Conservation (phyloP, 768 basidiomycete genomes). For the Suillus brevipes region DNA sequence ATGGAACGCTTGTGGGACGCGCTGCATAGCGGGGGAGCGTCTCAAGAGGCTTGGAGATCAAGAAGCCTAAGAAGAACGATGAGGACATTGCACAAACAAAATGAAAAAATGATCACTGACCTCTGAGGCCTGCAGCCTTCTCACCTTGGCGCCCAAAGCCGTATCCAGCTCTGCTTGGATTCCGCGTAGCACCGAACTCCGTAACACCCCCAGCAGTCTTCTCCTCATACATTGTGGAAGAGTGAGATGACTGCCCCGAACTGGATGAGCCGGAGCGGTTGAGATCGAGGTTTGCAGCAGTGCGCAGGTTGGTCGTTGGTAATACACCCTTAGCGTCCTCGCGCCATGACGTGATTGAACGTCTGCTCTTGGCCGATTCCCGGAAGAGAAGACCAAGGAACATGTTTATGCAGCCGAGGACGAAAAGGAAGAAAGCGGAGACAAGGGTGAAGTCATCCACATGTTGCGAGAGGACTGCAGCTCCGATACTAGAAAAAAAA, state of each 20-base stretch:
- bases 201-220: conserved; percentile 19
- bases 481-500: conserved; percentile 52
- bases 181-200: conserved; percentile 24
- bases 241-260: conserved; percentile 24
- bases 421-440: conserved; percentile 88
- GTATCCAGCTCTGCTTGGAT: conserved; percentile 48
- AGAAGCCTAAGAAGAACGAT: conserved; percentile 39
- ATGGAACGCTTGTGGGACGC: conserved; percentile 31
- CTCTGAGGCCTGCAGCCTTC: conserved; percentile 65
- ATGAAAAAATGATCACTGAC: conserved; percentile 28
- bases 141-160: conserved; percentile 84
- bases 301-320: conserved; percentile 43
- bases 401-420: conserved; percentile 88
- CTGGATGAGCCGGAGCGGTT: conserved; percentile 25
- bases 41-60: conserved; percentile 64
- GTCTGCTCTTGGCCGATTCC: conserved; percentile 56
- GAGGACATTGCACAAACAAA: neutral
- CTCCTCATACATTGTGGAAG: conserved; percentile 34
- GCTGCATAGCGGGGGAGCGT: conserved; percentile 59
- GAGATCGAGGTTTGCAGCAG: conserved; percentile 18
- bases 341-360: conserved; percentile 66
- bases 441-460: conserved; percentile 90
- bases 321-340: conserved; percentile 51
- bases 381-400: conserved; percentile 75
- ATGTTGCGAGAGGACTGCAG: conserved; percentile 71